Percentiles rank a stretch among this genome's conserved stretches.
Conservation (phyloP, 1,284 basidiomycete species). For the Blastosporella zonata region DNA sequence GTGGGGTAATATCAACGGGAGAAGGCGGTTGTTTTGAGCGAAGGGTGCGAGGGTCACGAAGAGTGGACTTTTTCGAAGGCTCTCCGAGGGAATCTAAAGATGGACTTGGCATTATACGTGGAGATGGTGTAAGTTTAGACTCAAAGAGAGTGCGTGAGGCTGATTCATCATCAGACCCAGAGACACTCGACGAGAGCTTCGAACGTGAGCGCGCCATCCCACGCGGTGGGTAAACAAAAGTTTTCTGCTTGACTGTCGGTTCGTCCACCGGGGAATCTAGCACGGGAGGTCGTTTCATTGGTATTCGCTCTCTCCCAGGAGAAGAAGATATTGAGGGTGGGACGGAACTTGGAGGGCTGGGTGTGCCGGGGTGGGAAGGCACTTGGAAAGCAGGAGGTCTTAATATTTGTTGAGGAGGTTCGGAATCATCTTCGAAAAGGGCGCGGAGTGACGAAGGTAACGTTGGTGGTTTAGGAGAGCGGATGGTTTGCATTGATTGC, state of each 20-base stretch:
- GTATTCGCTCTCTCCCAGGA: conserved; percentile 26
- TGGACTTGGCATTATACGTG: conserved; percentile 5
- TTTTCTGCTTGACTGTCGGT: conserved; percentile 42
- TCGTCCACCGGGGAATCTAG: conserved; percentile 34
- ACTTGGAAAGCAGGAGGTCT: conserved; percentile 36
- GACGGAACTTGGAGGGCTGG: conserved; percentile 28
- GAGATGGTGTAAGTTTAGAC: conserved; percentile 1
- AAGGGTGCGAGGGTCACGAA: conserved; percentile 3
- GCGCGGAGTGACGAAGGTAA: conserved; percentile 69
- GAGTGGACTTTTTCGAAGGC: conserved; percentile 1
- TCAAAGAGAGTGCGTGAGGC: conserved; percentile 9
- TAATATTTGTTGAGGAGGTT: conserved; percentile 39
- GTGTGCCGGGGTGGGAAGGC: conserved; percentile 26
- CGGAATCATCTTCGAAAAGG: conserved; percentile 61
- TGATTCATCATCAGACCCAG: conserved; percentile 20
- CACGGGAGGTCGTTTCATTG: conserved; percentile 20
- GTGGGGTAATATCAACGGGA: conserved; percentile 1
- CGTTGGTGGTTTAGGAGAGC: conserved; percentile 42
- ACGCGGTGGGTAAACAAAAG: conserved; percentile 52
- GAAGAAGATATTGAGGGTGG: conserved; percentile 27
- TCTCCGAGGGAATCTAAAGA: conserved; percentile 8
- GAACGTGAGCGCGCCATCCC: conserved; percentile 32
- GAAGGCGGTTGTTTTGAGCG: conserved; percentile 2
- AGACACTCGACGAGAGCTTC: conserved; percentile 26
- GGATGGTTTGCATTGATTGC: conserved; percentile 41